Base-by-base conservation (phyloP, 2,329 filamentous ascomycete species). In the Diaporthe capsici region DNA sequence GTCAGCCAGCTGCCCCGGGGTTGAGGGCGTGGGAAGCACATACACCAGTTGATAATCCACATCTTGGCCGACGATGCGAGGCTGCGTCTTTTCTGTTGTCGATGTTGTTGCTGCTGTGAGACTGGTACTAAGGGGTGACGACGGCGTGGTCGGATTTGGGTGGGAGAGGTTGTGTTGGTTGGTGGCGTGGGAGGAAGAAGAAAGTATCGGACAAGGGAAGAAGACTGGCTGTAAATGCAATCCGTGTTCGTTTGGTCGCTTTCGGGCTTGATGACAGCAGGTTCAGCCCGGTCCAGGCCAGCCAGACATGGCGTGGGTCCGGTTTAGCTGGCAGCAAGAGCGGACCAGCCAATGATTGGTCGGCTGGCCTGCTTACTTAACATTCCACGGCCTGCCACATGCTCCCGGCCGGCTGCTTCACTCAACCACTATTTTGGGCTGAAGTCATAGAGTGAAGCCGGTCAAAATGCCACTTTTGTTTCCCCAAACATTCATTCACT, bases 1-100 rank as follows among this genome's bases (percentile, higher is more conserved):
- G 81, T 85, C 80, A 85, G 81, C 77, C 51, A 74, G 20, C 51
- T 37, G 28, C 15, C 20, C 28, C 61, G 20, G 34, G 47, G 12
- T 31, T 25, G 49, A 42, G 65, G 65, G 25, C 34, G n/a, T 53
- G 25, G 37, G 31, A 67, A 44, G 39, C 39, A 89, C 92, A 84
- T 95, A 97, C 95, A 97, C 95, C 95, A 98, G 91, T 96, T 95
- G 84, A 98, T 87, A 85, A 98, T 94, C 95, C 95, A 98, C 95
- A 98, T 98, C 79, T 83, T 89, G 86, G 80, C 79, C 76, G 77
- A 79, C 70, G 51, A 58, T 68, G 25, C 22, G n/a, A 58, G 25
- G 51, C 25, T 44, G 61, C 17, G n/a, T 42, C 58, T 31, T 17
- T 51, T 13, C n/a, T 51, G 22, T 37, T 49, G 63, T 51, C 39